Conservation (phyloP, 306 rosid species). For the Cucurbita ficifolia region DNA sequence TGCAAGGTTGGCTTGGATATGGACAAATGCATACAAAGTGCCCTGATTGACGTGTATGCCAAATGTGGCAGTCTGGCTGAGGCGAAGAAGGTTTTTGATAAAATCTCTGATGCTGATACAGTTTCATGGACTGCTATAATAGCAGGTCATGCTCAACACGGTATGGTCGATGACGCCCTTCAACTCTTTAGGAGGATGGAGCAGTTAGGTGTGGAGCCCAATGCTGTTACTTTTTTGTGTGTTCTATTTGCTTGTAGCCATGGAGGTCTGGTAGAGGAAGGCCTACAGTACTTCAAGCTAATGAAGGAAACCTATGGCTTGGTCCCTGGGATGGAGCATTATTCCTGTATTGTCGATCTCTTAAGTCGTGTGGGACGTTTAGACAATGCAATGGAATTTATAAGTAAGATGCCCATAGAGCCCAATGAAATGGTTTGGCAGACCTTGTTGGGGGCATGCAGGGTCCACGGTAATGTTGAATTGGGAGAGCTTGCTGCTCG, state of each 20-base stretch:
- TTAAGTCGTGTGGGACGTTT: slow-evolving; percentile 51
- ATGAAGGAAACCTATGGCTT: slow-evolving; percentile 39
- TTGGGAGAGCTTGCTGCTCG: slow-evolving; percentile 54
- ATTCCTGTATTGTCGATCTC: slow-evolving; percentile 59
- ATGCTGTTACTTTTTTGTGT: slow-evolving; percentile 47
- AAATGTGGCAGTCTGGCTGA: slow-evolving; percentile 43
- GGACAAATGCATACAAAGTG: slow-evolving; percentile 50
- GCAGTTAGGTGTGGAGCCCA: slow-evolving; percentile 25
- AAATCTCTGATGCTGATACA: slow-evolving; percentile 43
- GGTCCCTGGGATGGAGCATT: slow-evolving; percentile 58
- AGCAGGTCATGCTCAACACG: slow-evolving; percentile 57
- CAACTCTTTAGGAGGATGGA: slow-evolving; percentile 42
- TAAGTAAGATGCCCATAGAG: slow-evolving; percentile 38
- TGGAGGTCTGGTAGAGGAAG: slow-evolving; percentile 56
- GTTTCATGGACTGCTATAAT: slow-evolving; percentile 68
- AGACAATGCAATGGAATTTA: slow-evolving; percentile 42
- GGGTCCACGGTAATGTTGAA: slow-evolving; percentile 46
- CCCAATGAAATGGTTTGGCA: slow-evolving; percentile 67
- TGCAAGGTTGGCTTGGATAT: slow-evolving; percentile 42
- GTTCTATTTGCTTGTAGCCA: slow-evolving; percentile 76
- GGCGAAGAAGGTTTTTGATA: slow-evolving; percentile 30
- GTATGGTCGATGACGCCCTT: slow-evolving; percentile 47
- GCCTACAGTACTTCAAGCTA: slow-evolving; percentile 28
- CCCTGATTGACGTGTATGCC: slow-evolving; percentile 58
- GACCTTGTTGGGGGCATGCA: slow-evolving; percentile 62